These are phyloP conservation scores for Ceratocystiopsis minuta DNA, from an alignment of 2,329 filamentous ascomycete genomes.

Conservation along the genomic window DNA sequence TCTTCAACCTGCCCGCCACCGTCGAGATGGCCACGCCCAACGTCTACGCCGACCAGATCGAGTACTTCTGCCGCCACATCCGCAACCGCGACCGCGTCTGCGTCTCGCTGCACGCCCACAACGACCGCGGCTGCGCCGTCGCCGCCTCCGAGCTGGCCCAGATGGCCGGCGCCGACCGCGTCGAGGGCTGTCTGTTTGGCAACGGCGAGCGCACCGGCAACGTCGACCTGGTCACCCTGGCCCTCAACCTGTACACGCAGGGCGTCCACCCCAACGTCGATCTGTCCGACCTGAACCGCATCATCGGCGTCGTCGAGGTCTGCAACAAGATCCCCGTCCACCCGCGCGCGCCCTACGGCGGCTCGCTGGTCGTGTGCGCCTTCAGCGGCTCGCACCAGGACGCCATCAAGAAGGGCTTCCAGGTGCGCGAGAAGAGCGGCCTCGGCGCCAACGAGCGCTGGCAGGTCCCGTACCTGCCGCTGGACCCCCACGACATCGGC, in stretches of 20 bases:
- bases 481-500: constrained; percentile 86
- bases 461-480: constrained; percentile 79
- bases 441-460: constrained; percentile 49
- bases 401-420: constrained; percentile 86
- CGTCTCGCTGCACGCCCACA: constrained; percentile 85
- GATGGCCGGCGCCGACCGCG: constrained; percentile 89
- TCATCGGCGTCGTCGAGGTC: constrained; percentile 79
- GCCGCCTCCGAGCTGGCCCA: constrained; percentile 84
- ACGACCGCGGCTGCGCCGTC: constrained; percentile 78
- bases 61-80: constrained; percentile 83
- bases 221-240: constrained; percentile 83
- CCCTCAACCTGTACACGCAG: constrained; percentile 87
- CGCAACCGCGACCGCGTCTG: constrained; percentile 70
- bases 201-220: constrained; percentile 95
- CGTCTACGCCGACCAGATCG: constrained; percentile 88
- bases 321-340: constrained; percentile 93
- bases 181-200: constrained; percentile 85
- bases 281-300: constrained; percentile 70
- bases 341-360: constrained; percentile 75
- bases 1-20: constrained; percentile 93
- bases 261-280: constrained; percentile 72
- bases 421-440: constrained; percentile 43
- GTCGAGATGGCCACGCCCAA: constrained; percentile 93
- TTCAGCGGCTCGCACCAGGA: constrained; percentile 91
- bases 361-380: constrained; percentile 77